Evolutionary conservation across 768 basidiomycete species (phyloP).

Genomic region (Chiua virens): DNA sequence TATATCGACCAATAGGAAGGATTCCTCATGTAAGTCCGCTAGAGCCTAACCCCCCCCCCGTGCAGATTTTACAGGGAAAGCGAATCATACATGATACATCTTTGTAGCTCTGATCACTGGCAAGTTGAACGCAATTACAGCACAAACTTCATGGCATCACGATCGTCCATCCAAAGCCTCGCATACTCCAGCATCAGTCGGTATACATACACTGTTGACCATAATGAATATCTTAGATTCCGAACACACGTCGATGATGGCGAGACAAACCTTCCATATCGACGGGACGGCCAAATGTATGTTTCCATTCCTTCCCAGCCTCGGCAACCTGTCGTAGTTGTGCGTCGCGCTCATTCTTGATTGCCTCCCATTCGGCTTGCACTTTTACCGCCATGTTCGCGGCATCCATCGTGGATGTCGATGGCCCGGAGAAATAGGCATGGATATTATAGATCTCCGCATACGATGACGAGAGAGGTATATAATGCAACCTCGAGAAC

Average conservation of each 20-base stretch:
- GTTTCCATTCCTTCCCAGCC: constrained; percentile 91
- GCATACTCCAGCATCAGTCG: constrained; percentile 88
- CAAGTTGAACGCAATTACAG: constrained; percentile 6
- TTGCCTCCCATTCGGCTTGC: constrained; percentile 29
- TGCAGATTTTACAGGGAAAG: no score
- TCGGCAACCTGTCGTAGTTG: constrained; percentile 79
- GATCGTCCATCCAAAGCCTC: constrained; percentile 79
- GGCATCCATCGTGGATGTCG: constrained; percentile 53
- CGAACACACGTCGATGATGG: no score
- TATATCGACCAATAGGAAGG: no score
- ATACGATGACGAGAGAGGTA: constrained; percentile 86
- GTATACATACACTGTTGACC: constrained; percentile 72
- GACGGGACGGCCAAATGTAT: constrained; percentile 74
- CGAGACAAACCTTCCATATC: constrained; percentile 85
- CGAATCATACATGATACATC: no score
- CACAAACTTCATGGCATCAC: constrained; percentile 62
- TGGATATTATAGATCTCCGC: constrained; percentile 92
- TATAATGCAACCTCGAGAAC: constrained; percentile 80
- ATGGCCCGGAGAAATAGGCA: constrained; percentile 88
- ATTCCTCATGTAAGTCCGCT: no score
- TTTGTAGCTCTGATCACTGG: no score
- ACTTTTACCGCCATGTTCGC: constrained; percentile 48
- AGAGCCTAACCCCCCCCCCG: no score
- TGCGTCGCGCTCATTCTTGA: constrained; percentile 61
- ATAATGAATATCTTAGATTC: neutral